Evolutionary conservation across 768 basidiomycete genomes (phyloP), one percentile per base, ranked within the genome.

Genomic region (Porpolomopsis calyptriformis): DNA sequence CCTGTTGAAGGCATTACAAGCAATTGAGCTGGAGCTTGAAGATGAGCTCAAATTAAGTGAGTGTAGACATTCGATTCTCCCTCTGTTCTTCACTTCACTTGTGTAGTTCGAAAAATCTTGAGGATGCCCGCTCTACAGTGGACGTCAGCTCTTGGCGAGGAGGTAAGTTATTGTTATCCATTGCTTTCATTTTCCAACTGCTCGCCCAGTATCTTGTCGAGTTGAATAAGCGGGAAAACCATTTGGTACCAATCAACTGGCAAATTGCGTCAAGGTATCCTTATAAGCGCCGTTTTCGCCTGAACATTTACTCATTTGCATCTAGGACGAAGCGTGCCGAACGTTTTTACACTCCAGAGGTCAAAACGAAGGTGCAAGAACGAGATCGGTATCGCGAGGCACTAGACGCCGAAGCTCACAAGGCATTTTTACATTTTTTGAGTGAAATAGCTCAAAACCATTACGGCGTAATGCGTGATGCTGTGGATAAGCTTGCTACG

Each of bases 261-360:
- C 62, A 70, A 9, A 57, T 79, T 38, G 68, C 88, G 38, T 83
- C 82, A 14, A 79, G 75, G 85, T 83, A 57, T 33, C 11, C 12
- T 8, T 19, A 27, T 31, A 20, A 9, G n/a, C 12, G 24, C 12
- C 33, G 26, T 53, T 54, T 3, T 22, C 31, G 25, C 27, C 18
- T 24, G 14, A 9, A 11, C 38, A 26, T 29, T 49, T 4, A 50
- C 10, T 4, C 44, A 10, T n/a, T 33, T 9, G 8, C 26, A 42
- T 34, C 33, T 48, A 89, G 86, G 38, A 96, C 89, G 1, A 92
- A 81, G 61, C 63, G 64, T 31, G 61, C 72, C 14, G 73, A 77
- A 43, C 74, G 94, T 19, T 94, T 86, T 58, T 82, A 83, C 38
- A 78, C 91, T 0, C 86, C 90, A 1, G 68, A 70, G 18, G 74